Base-by-base conservation (phyloP, 2,329 filamentous ascomycete species). In the Albifimbria verrucaria region DNA sequence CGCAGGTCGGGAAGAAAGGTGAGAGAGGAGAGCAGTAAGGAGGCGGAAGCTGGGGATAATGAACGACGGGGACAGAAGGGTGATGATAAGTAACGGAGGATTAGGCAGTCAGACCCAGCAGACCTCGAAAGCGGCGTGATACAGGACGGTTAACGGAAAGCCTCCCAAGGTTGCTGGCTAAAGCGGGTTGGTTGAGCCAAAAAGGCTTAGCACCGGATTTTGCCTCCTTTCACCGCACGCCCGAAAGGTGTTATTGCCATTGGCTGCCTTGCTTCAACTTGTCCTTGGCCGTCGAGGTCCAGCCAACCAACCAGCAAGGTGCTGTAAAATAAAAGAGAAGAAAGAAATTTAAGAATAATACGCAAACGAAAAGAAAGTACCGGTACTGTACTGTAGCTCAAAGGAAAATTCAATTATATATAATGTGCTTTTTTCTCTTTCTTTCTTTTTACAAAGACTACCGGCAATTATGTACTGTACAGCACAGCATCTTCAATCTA, bases 61-160 rank as follows among this genome's bases (percentile, higher is more conserved):
- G 49, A 41, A 52, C 39, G 48, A 57, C 45, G 44, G 49, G 45
- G 53, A 49, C 48, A 49, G 24, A 50, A 50, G 43, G 51, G 53
- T 58, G 57, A 39, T 54, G 42, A 28, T 36, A 48, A 15, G 36
- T 28, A 48, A 23, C 18, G 53, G 53, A 56, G 56, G 55, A 62
- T 65, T 58, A 65, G 63, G 62, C 63, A 65, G 60, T 65, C 61
- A 64, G 62, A 62, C 57, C 53, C 54, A 64, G 62, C 60, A 62
- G 28, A 56, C 57, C 53, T 58, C 46, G 11, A 46, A 46, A 46
- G 61, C 56, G 55, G 58, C 50, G 55, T 63, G 59, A 64, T 57
- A 59, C 60, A 62, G 18, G 32, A 39, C 12, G 32, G 32, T 12
- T 17, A 12, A 39, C 18, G 32, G 32, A 39, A 17, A n/a, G 32